Evolutionary conservation across 371 early-diverging fungal genomes (phyloP), one percentile per base, ranked within the genome.

Genomic region (Neoconidiobolus thromboides): DNA sequence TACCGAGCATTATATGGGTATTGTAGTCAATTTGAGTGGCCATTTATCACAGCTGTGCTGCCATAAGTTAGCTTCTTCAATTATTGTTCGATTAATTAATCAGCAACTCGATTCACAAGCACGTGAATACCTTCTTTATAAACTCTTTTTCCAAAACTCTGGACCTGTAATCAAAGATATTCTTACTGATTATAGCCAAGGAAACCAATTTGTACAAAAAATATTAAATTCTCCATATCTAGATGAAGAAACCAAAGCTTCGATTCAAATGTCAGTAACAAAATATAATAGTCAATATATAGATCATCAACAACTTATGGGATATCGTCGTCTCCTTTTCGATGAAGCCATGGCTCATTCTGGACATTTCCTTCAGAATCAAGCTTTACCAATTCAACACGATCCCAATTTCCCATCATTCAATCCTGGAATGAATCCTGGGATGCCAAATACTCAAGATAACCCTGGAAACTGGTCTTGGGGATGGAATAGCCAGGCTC

Each of bases 11-110:
- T 88, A 82, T 72, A 69, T 82, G 2, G 87, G 81, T 10, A 69
- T 93, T 15, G 91, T 91, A 2, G 48, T 48, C 37, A 58, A 58
- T 37, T 10, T 58, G 14, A 58, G 48, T 39, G 9, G 39, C 36
- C 58, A 87, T 63, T 64, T 94, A 62, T 69, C 80, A 2, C 76
- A 80, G 14, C 70, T 95, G 14, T 89, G 87, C 40, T 81, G 81
- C 3, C 93, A 93, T 72, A 97, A 95, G 74, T 71, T 94, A 10
- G 93, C 90, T 2, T 82, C 86, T 0, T 71, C 83, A n/a, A 81
- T 87, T 9, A 67, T 93, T 44, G 73, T 89, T 60, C 93, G 93
- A 68, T 68, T 96, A 7, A 78, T 92, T 39, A 89, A 85, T 64
- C 97, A 96, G 70, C 65, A 78, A 6, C 67, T 76, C 38, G 96